Base-by-base conservation (phyloP, 208 protist genomes). In the Crithidia expoeki region DNA sequence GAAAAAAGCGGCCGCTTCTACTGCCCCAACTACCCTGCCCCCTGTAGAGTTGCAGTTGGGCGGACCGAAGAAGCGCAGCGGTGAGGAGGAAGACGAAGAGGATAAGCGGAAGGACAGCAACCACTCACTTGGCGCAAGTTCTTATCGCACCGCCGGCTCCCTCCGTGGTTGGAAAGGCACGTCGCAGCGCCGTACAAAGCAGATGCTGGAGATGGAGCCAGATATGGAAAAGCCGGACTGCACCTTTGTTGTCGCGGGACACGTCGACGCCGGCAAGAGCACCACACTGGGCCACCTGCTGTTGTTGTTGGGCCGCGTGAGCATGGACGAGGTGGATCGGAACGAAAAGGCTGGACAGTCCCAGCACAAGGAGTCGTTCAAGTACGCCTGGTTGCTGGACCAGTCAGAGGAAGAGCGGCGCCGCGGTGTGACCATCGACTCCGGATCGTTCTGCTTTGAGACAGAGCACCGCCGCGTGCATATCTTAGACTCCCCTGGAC, bases 371-470 rank as follows among this genome's bases (percentile, higher is more conserved):
- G 85, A 81, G 38, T 97, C 94, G 21, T 98, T 98, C 86, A 97
- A 98, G 72, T 98, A 98, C 63, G 98, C 98, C n/a, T 99, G 95
- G 90, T 67, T 98, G 72, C 83, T 98, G 38, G 97, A 99, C 74
- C 90, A 96, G 72, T 92, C 93, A 17, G 96, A 98, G 80, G 94
- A 95, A 60, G 96, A 99, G 84, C 91, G 96, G 40, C 93, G 96
- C 25, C 94, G 96, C 68, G 97, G 97, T 64, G 93, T 98, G 44
- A 99, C 97, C 4, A 98, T 98, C 65, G 96, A 98, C 81, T 78
- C 96, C 56, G 88, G 95, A 42, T 88, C 94, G 14, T 93, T 90
- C 66, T 91, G 88, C 67, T 98, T 99, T 70, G 85, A 96, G 74
- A 98, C 97, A 17, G 72, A 73, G 52, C 94, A 94, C 71, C 88